These are phyloP conservation scores for Fagus crenata DNA, from an alignment of 306 rosid species.

Conservation along the genomic window DNA sequence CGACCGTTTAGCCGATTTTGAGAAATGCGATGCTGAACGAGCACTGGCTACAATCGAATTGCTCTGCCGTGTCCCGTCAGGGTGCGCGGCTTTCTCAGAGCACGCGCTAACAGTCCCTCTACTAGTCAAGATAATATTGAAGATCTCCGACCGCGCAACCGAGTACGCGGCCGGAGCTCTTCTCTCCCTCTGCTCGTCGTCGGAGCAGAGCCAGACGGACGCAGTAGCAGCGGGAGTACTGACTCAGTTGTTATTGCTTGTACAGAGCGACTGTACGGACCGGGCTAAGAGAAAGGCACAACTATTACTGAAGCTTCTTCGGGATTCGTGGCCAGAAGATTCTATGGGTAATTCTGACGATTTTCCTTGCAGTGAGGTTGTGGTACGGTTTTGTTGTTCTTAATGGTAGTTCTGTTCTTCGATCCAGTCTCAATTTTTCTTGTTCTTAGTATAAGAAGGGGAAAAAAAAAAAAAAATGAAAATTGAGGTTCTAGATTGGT, in stretches of 20 bases:
- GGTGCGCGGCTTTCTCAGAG: slow-evolving; percentile 52
- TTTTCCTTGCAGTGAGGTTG: slow-evolving; percentile 72
- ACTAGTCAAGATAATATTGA: slow-evolving; percentile 77
- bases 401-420: not conserved
- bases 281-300: slow-evolving; percentile 95
- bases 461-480: slow-evolving; percentile 4
- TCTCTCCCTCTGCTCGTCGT: slow-evolving; percentile 70
- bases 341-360: slow-evolving; percentile 81
- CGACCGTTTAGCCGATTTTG: slow-evolving; percentile 70
- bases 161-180: slow-evolving; percentile 92
- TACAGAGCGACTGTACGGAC: slow-evolving; percentile 91
- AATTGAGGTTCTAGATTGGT: slow-evolving; percentile 42
- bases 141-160: slow-evolving; percentile 81
- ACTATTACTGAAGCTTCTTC: slow-evolving; percentile 81
- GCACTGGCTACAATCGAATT: slow-evolving; percentile 84
- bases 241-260: slow-evolving; percentile 72
- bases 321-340: slow-evolving; percentile 97
- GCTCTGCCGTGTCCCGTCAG: slow-evolving; percentile 60
- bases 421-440: slow-evolving; percentile 37
- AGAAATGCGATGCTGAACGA: slow-evolving; percentile 80
- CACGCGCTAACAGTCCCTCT: slow-evolving; percentile 86
- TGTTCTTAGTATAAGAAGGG: slow-evolving; percentile 11
- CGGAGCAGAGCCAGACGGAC: slow-evolving; percentile 57
- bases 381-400: slow-evolving; percentile 43
- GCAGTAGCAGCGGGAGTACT: slow-evolving; percentile 85